Base-by-base conservation (phyloP, 495 filamentous ascomycete species). In the Sphaerosporella brunnea region DNA sequence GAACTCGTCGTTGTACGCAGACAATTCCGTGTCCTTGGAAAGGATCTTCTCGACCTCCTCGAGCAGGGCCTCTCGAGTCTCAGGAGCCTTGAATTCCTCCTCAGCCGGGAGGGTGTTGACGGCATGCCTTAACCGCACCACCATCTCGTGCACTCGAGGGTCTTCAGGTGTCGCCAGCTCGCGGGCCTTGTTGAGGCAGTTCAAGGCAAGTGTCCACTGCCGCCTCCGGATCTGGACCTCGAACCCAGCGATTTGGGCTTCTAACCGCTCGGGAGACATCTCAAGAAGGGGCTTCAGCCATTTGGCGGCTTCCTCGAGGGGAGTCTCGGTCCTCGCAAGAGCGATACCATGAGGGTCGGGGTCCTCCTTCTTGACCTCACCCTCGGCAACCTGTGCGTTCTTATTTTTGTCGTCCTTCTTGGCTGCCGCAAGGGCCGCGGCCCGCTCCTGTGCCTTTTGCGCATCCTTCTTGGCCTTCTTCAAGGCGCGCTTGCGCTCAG, bases 391-490 rank as follows among this genome's bases (percentile, higher is more conserved):
- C 45, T 73, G 73, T 20, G 64, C 62, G 16, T 66, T 58, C 34
- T 58, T 65, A 20, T 70, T 66, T 57, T 78, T 79, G 53, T 80
- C 79, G 61, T 87, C 77, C 21, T 82, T 79, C 64, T 82, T 88
- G 50, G 72, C 74, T n/a, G 67, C 69, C 23, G 65, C 65, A 52
- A 84, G 80, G 11, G 77, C 77, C 24, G 87, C 88, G 26, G 79
- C 77, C 56, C 82, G 80, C 60, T 93, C 84, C 37, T 72, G 62
- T 5, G 73, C 71, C 55, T 81, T 86, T 55, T 90, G 81, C 9
- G 82, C 81, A 54, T 94, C 90, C 64, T 83, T 87, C 66, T 78
- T 87, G 2, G 88, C 87, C 68, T 96, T 97, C 72, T 94, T 95
- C 30, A 82, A 68, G 0, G 84, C 84, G 69, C 92, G 96, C 72